phyloP scores from a whole-genome alignment of 148 eudicot genomes.

The Silene uniflora region DNA sequence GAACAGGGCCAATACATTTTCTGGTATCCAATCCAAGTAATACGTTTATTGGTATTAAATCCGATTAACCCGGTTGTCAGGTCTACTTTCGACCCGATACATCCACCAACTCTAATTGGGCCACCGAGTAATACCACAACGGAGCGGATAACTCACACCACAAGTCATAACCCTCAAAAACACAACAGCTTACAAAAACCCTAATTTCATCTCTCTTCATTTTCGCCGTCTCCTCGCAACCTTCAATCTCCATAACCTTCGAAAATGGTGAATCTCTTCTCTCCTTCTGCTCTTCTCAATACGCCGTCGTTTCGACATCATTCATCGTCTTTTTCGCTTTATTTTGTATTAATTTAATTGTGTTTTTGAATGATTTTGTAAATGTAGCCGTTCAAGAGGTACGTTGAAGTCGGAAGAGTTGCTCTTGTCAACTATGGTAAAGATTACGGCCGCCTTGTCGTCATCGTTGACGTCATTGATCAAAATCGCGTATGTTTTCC shows the following conservation, averaged over 20 bases:
- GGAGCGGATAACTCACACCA: not conserved
- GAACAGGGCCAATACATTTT: no score
- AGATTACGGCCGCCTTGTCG: constrained; percentile 48
- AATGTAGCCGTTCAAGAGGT: constrained; percentile 55
- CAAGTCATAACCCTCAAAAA: no score
- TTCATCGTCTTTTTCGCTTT: not conserved
- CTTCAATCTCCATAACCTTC: not conserved
- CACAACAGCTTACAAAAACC: not conserved
- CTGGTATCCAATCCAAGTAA: no score
- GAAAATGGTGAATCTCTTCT: constrained; percentile 9
- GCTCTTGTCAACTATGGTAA: constrained; percentile 45
- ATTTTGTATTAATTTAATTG: not conserved
- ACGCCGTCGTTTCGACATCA: not conserved
- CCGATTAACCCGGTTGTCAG: no score
- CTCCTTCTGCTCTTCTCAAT: not conserved
- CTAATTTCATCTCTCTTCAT: not conserved
- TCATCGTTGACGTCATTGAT: constrained; percentile 48
- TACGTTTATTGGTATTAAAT: no score
- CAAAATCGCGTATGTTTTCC: constrained; percentile 39
- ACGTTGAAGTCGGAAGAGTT: constrained; percentile 50
- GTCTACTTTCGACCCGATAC: no score
- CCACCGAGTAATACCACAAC: not conserved
- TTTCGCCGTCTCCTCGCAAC: not conserved
- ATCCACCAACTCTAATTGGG: not conserved
- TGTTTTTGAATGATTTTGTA: not conserved